phyloP scores from a whole-genome alignment of 148 eudicot species.

The Nyssa sinensis region DNA sequence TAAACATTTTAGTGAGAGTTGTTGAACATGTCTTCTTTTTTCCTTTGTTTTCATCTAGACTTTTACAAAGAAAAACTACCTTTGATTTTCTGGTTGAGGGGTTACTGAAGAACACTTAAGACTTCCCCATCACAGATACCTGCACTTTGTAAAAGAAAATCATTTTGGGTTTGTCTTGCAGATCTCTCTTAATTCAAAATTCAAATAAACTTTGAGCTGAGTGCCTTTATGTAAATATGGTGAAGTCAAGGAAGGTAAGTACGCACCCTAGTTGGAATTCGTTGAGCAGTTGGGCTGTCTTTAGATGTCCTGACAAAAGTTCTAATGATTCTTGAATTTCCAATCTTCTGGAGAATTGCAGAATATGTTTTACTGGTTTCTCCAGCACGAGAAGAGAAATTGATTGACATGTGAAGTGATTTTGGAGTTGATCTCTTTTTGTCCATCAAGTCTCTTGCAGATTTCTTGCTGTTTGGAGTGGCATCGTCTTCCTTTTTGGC shows the following conservation, averaged over 20 bases:
- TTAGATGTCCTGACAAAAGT: constrained; percentile 37
- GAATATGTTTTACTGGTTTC: constrained; percentile 35
- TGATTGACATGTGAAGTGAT: constrained; percentile 50
- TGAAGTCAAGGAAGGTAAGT: constrained; percentile 1
- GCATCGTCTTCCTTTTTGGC: constrained; percentile 26
- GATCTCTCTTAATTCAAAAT: constrained; percentile 2
- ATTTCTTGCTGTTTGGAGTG: constrained; percentile 24
- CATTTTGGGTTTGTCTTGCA: not conserved
- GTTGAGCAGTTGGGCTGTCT: constrained; percentile 33
- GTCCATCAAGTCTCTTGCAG: constrained; percentile 24
- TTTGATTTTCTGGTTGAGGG: constrained; percentile 41
- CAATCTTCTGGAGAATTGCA: constrained; percentile 29
- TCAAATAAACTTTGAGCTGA: not conserved
- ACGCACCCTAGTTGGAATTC: constrained; percentile 53
- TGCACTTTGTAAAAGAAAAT: constrained; percentile 27
- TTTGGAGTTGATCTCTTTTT: constrained; percentile 30
- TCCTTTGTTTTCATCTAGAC: not conserved
- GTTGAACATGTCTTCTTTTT: not conserved
- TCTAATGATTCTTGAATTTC: constrained; percentile 39
- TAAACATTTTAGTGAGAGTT: not conserved
- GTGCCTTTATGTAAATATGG: not conserved
- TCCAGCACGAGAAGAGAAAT: constrained; percentile 23
- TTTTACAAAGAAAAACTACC: constrained; percentile 27
- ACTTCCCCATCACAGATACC: constrained; percentile 43
- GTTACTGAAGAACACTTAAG: constrained; percentile 30